Base-by-base conservation (phyloP, 495 filamentous ascomycete genomes). In the Tuber borchii region DNA sequence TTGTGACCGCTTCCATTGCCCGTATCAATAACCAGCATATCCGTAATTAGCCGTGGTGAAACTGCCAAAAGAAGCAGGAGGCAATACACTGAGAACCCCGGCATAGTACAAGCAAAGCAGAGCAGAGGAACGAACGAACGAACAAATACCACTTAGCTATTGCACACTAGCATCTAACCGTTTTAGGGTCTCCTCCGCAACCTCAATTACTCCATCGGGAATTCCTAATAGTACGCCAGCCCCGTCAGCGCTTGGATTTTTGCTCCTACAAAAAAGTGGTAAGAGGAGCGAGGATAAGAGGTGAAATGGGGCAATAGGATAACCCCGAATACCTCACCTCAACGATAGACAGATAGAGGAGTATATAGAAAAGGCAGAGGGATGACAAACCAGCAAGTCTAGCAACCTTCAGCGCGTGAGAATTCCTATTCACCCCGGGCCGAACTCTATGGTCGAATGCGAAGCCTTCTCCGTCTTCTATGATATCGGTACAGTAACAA, bases 401-500 rank as follows among this genome's bases (percentile, higher is more conserved):
- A 20, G 96, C 96, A 16, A 98, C 95, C 81, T 96, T 97, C 69
- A 99, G 83, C 39, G 95, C 95, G 85, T 99, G 96, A 68, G 91
- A 94, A 76, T 91, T 85, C 46, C 89, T 88, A 85, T 98, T 99
- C 72, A 96, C 90, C 1, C 95, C 95, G 82, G 87, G 89, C 68
- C 90, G 87, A 78, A 98, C 83, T 77, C 87, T 90, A 84, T 98
- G 93, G 48, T 95, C 87, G 85, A 94, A 98, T n/a, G 90, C 90
- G 81, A 97, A 99, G 71, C 91, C 85, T 73, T 87, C 81, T 0
- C 81, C 78, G 3, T 86, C 88, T 80, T 97, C 93, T 69, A 90
- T 87, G 3, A 99, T 88, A 84, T 97, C 94, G 0, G 95, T 97
- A 82, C 96, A 97, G 82, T 94, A 97, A 79, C 90, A 90, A 22